phyloP scores from a whole-genome alignment of 306 rosid species.

The Quercus wislizeni region DNA sequence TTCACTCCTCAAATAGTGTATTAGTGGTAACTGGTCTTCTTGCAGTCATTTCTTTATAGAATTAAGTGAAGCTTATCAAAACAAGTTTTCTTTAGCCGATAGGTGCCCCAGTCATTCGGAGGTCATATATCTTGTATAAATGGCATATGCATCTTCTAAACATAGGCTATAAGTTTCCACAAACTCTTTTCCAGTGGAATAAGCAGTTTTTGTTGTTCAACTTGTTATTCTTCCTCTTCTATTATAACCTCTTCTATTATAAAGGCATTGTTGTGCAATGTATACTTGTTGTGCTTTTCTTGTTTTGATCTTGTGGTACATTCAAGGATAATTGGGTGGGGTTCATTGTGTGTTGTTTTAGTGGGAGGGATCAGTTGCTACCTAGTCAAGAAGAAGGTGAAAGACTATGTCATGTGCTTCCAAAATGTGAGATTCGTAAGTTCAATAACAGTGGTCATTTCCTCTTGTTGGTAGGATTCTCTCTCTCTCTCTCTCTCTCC shows the following conservation, averaged over 20 bases:
- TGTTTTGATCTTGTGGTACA: slow-evolving; percentile 12
- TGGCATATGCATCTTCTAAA: background rate
- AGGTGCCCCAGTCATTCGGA: background rate
- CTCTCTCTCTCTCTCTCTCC: background rate
- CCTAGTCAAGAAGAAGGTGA: slow-evolving; percentile 68
- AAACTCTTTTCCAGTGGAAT: background rate
- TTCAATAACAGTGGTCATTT: slow-evolving; percentile 71
- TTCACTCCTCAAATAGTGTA: too few relatives aligned
- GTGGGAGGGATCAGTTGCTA: slow-evolving; percentile 74
- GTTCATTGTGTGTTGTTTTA: slow-evolving; percentile 34
- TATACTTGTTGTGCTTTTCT: slow-evolving; percentile 1
- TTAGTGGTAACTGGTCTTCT: too few relatives aligned
- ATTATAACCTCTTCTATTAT: background rate
- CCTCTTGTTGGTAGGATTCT: slow-evolving; percentile 66
- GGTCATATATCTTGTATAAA: background rate
- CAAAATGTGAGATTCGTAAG: slow-evolving; percentile 56
- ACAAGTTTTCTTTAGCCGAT: background rate
- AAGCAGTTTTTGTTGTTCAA: background rate
- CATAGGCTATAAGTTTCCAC: background rate
- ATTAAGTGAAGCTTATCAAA: too few relatives aligned
- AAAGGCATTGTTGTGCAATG: background rate
- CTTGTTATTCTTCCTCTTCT: background rate
- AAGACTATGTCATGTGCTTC: slow-evolving; percentile 43
- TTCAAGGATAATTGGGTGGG: slow-evolving; percentile 22
- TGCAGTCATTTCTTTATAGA: too few relatives aligned